Evolutionary conservation across 257 asterid genomes (phyloP).

Genomic region (Petunia secreta): DNA sequence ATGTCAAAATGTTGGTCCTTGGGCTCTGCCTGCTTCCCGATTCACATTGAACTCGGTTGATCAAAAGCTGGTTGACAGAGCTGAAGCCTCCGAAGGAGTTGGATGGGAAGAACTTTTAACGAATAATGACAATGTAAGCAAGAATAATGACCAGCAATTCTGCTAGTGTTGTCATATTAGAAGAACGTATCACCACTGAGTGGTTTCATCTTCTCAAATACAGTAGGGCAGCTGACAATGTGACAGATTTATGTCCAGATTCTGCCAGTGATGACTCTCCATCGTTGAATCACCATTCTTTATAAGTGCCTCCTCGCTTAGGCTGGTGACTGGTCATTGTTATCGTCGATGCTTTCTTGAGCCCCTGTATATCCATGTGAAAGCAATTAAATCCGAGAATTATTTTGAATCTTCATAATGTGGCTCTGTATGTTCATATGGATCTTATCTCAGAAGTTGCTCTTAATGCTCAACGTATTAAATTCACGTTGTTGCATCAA

Average conservation of each 20-base stretch:
- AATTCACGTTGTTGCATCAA: not conserved
- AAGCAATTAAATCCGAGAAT: not conserved
- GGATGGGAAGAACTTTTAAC: not conserved
- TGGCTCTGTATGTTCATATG: not conserved
- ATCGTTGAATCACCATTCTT: not conserved
- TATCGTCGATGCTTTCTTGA: not conserved
- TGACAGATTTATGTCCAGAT: conserved; percentile 5
- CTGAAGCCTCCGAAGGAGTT: conserved; percentile 15
- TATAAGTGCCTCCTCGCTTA: not conserved
- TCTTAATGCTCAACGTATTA: not conserved
- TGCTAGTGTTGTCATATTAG: conserved; percentile 7
- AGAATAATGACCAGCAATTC: not conserved
- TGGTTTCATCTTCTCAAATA: not conserved
- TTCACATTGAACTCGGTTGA: not conserved
- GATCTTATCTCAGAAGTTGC: not conserved
- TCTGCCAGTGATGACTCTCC: not conserved
- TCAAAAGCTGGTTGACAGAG: not conserved
- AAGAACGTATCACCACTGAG: conserved; percentile 2
- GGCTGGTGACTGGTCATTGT: not conserved
- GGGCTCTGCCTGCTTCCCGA: not conserved
- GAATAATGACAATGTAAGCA: not conserved
- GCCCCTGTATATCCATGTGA: not conserved
- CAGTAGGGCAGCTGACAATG: not conserved
- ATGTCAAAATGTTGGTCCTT: conserved; percentile 3
- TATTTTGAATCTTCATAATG: not conserved